A percentile compares a stretch with the other conserved stretches of the same genome.
Conservation (phyloP, 2,329 filamentous ascomycete genomes). For the Bipolaris zeicola region DNA sequence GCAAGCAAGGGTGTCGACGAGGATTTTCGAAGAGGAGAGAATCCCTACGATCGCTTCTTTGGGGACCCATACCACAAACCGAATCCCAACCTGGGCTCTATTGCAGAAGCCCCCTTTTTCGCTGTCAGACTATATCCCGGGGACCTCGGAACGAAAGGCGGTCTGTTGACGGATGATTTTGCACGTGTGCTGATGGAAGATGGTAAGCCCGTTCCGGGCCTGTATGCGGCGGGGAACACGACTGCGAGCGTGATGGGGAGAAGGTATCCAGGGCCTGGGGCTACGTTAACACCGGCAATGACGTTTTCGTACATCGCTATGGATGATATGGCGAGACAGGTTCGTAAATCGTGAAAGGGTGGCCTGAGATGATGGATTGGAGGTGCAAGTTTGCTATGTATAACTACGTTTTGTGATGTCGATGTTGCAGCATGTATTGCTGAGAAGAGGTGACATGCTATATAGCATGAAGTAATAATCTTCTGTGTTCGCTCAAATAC, state of each 20-base stretch:
- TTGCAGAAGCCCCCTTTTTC: neutral
- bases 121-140: neutral
- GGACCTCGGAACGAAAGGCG: neutral
- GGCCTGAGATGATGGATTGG: no score
- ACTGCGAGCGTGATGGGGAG: neutral
- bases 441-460: neutral
- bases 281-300: neutral
- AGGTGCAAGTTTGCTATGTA: no score
- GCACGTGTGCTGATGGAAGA: neutral
- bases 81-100: neutral
- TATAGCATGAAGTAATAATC: neutral
- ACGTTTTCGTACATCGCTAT: neutral
- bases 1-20: neutral
- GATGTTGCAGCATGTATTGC: neutral
- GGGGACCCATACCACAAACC: neutral
- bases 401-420: neutral
- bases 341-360: no score
- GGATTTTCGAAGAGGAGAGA: neutral
- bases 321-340: no score
- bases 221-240: neutral
- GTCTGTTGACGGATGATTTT: neutral
- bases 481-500: neutral
- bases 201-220: neutral
- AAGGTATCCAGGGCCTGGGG: neutral
- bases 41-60: neutral